Percentiles rank a stretch among this genome's conserved stretches.
These are phyloP conservation scores for Teratosphaeria zuluensis DNA, from an alignment of 2,329 filamentous ascomycete species.

Conservation along the genomic window DNA sequence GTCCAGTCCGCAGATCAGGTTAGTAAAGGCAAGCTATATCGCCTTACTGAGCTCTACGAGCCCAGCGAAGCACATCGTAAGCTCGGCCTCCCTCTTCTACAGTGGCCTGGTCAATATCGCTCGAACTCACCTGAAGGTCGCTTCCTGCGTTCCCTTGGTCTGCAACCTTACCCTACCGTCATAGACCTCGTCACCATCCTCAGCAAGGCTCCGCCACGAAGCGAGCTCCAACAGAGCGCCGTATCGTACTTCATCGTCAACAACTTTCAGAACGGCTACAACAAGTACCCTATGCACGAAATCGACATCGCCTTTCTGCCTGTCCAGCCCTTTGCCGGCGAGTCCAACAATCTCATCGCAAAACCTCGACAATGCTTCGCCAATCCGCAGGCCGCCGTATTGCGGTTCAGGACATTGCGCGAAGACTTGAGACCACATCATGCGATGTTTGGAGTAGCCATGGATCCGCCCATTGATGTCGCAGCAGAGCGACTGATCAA, in stretches of 20 bases:
- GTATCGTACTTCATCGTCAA: slow-evolving; percentile 77
- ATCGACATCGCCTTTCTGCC: slow-evolving; percentile 50
- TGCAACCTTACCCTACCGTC: slow-evolving; percentile 61
- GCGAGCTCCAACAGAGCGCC: slow-evolving; percentile 55
- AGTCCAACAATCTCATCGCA: slow-evolving; percentile 45
- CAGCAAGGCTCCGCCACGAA: slow-evolving; percentile 47
- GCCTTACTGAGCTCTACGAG: slow-evolving; percentile 70
- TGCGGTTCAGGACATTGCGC: slow-evolving; percentile 72
- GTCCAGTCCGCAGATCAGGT: slow-evolving; percentile 31
- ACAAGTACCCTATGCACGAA: slow-evolving; percentile 47
- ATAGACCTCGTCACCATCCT: slow-evolving; percentile 71
- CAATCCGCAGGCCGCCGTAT: slow-evolving; percentile 62
- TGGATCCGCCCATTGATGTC: slow-evolving; percentile 66
- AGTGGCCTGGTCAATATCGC: slow-evolving; percentile 69
- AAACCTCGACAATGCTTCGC: slow-evolving; percentile 70
- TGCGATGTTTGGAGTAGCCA: slow-evolving; percentile 73
- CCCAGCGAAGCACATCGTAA: slow-evolving; percentile 61
- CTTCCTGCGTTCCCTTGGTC: slow-evolving; percentile 64
- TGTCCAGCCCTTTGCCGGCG: slow-evolving; percentile 59
- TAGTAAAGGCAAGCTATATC: slow-evolving; percentile 44
- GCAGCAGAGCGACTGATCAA: slow-evolving; percentile 66
- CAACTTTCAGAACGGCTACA: slow-evolving; percentile 69
- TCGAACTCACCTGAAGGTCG: slow-evolving; percentile 59
- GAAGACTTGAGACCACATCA: slow-evolving; percentile 72
- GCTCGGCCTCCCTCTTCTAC: slow-evolving; percentile 64